A percentile compares a stretch with the other conserved stretches of the same genome.
phyloP scores from a whole-genome alignment of 768 basidiomycete genomes.

The Asterophora lycoperdoides region DNA sequence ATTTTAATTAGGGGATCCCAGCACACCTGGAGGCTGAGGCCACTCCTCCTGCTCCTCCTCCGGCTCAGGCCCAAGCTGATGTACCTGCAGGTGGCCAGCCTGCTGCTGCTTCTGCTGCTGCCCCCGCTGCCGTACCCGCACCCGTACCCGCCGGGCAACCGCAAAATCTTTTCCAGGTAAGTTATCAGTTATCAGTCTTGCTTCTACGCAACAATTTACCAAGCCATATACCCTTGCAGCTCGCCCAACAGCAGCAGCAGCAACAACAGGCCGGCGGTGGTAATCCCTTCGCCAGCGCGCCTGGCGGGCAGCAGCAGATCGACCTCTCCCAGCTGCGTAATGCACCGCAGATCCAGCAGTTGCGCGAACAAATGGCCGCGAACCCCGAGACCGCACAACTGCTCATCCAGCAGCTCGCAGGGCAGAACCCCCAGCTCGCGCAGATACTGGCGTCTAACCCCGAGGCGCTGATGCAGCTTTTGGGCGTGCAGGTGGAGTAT shows the following conservation, averaged over 20 bases:
- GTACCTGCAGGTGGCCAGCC: slow-evolving; percentile 22
- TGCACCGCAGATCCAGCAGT: slow-evolving; percentile 62
- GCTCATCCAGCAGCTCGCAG: slow-evolving; percentile 77
- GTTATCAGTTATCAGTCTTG: slow-evolving; percentile 17
- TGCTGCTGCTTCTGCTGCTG: slow-evolving; percentile 33
- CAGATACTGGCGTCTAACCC: slow-evolving; percentile 70
- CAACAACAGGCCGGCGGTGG: slow-evolving; percentile 44
- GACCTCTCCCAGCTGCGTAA: slow-evolving; percentile 53
- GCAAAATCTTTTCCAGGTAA: slow-evolving; percentile 86
- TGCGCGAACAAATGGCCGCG: slow-evolving; percentile 66
- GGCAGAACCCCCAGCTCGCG: slow-evolving; percentile 70
- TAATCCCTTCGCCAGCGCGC: slow-evolving; percentile 17
- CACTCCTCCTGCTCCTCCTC: slow-evolving; percentile 32
- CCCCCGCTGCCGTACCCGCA: slow-evolving; percentile 27
- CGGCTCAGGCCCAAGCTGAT: slow-evolving; percentile 26
- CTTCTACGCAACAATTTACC: not conserved
- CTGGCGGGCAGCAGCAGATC: slow-evolving; percentile 27
- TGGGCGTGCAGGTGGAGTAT: slow-evolving; percentile 46
- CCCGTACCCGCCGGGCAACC: slow-evolving; percentile 41
- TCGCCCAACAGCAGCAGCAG: slow-evolving; percentile 73
- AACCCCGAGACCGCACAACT: slow-evolving; percentile 81
- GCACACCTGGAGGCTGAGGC: slow-evolving; percentile 56
- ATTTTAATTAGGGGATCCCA: slow-evolving; percentile 66
- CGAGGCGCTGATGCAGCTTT: slow-evolving; percentile 56
- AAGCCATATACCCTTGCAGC: slow-evolving; percentile 31